Evolutionary conservation across 2,329 filamentous ascomycete species (phyloP).

Genomic region (Biscogniauxia mediterranea): DNA sequence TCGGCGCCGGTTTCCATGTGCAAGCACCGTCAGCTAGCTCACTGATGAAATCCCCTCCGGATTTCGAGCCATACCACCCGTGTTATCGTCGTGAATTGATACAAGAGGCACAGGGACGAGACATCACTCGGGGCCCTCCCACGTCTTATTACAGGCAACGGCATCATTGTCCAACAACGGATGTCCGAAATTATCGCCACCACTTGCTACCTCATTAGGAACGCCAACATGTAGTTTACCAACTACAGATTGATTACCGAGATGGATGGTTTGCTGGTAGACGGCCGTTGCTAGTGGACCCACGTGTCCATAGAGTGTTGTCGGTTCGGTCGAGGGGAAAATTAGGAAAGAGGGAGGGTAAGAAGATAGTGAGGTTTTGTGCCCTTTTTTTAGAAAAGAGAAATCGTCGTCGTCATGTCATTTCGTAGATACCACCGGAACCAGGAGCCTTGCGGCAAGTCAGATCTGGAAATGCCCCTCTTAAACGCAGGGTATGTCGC

Average conservation of each 20-base stretch:
- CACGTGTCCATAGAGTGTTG: not conserved
- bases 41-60: not conserved
- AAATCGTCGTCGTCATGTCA: slow-evolving; percentile 40
- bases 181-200: not conserved
- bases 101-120: not conserved
- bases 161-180: not conserved
- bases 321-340: not conserved
- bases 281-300: not conserved
- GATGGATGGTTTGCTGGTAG: not conserved
- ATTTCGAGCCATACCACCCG: not conserved
- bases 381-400: slow-evolving; percentile 23
- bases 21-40: not conserved
- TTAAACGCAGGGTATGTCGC: slow-evolving; percentile 42
- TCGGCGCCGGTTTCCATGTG: not conserved
- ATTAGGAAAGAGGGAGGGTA: not conserved
- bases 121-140: not conserved
- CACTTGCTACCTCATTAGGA: not conserved
- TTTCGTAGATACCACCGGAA: slow-evolving; percentile 46
- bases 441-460: slow-evolving; percentile 59
- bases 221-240: not conserved
- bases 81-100: not conserved
- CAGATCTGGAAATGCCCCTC: slow-evolving; percentile 55
- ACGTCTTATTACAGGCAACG: not conserved
- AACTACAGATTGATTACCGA: not conserved
- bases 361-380: slow-evolving; percentile 10